Evolutionary conservation across 148 eudicot species (phyloP).

Genomic region (Linanthus parryae): DNA sequence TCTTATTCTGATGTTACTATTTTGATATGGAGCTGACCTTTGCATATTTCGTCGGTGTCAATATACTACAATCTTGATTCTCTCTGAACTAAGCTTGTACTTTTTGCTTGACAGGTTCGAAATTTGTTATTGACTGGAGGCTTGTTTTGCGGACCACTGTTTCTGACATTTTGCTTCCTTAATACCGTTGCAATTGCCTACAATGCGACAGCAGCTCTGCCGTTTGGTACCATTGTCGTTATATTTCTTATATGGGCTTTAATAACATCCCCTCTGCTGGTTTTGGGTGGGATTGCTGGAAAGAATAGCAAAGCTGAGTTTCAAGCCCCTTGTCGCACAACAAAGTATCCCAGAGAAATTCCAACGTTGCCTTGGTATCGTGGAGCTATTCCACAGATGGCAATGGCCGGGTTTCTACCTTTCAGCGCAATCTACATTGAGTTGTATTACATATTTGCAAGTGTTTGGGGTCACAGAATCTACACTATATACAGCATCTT

Average conservation of each 20-base stretch:
- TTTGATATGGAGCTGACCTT: too few species aligned
- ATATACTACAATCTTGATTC: too few species aligned
- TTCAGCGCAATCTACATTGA: conserved; percentile 28
- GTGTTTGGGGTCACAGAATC: conserved; percentile 32
- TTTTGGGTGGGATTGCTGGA: conserved; percentile 32
- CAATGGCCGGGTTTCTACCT: conserved; percentile 25
- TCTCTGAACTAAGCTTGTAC: background rate
- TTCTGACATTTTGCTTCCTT: conserved; percentile 24
- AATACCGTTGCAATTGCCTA: conserved; percentile 24
- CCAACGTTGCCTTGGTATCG: conserved; percentile 31
- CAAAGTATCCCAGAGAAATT: conserved; percentile 29
- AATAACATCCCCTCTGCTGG: conserved; percentile 28
- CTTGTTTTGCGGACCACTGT: conserved; percentile 26
- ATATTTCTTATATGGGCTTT: conserved; percentile 26
- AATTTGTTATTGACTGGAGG: conserved; percentile 30
- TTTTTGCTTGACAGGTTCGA: conserved; percentile 16
- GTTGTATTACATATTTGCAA: conserved; percentile 28
- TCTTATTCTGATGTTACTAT: too few species aligned
- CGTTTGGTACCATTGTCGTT: conserved; percentile 29
- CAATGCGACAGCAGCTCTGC: conserved; percentile 33
- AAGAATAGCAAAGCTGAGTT: conserved; percentile 33
- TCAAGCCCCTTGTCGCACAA: conserved; percentile 32
- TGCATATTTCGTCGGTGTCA: too few species aligned
- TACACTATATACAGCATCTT: conserved; percentile 28
- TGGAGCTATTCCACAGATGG: conserved; percentile 25